Evolutionary conservation across 1,284 basidiomycete species (phyloP).

Genomic region (Wallemia ichthyophaga): DNA sequence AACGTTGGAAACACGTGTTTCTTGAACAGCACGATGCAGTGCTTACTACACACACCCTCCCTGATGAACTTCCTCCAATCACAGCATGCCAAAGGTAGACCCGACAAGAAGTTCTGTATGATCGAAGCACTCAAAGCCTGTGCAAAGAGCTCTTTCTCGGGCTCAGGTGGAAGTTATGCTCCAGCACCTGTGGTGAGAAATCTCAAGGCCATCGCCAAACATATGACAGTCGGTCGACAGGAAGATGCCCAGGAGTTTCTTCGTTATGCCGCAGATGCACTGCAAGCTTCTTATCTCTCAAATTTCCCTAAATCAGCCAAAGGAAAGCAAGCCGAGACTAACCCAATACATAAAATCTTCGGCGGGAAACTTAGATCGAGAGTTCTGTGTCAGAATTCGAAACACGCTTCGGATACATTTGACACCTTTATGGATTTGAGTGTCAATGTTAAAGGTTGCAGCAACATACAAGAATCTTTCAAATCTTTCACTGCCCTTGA

Average conservation of each 20-base stretch:
- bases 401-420: conserved; percentile 77
- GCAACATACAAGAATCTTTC: conserved; percentile 41
- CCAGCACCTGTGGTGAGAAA: conserved; percentile 33
- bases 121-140: conserved; percentile 1
- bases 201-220: conserved; percentile 60
- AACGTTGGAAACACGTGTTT: conserved; percentile 97
- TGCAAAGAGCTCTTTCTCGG: conserved; percentile 3
- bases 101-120: conserved; percentile 3
- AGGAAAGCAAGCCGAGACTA: conserved; percentile 49
- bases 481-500: conserved; percentile 57
- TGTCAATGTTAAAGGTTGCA: conserved; percentile 42
- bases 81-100: background rate
- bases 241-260: conserved; percentile 98
- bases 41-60: conserved; percentile 74
- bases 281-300: conserved; percentile 22
- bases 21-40: conserved; percentile 80
- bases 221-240: conserved; percentile 66
- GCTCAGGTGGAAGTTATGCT: conserved; percentile 11
- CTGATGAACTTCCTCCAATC: conserved; percentile 28
- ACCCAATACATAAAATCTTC: conserved; percentile 81
- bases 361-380: conserved; percentile 74
- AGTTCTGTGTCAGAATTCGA: conserved; percentile 61
- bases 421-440: conserved; percentile 83
- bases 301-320: conserved; percentile 28
- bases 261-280: conserved; percentile 66